These are phyloP conservation scores for Cercospora sp. DNA, from an alignment of 2,329 filamentous ascomycete species.

Conservation along the genomic window DNA sequence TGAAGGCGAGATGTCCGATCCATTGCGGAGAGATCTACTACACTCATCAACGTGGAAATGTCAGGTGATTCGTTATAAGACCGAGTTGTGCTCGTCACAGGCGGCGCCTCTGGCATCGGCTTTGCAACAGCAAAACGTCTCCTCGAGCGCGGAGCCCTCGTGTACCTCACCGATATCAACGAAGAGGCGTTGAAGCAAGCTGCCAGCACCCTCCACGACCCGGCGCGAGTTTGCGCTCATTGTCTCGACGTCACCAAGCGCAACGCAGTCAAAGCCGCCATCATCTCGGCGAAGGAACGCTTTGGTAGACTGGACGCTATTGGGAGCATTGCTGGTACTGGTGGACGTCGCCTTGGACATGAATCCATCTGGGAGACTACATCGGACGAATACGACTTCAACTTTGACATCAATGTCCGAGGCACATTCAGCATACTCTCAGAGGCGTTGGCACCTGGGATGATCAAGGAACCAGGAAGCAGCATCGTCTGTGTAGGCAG, in stretches of 20 bases:
- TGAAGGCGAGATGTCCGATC: neutral
- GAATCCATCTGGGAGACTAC: neutral
- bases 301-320: neutral
- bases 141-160: neutral
- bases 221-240: neutral
- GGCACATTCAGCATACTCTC: neutral
- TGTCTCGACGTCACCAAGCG: neutral
- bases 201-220: neutral
- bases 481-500: neutral
- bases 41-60: no score
- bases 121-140: neutral
- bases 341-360: neutral
- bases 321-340: neutral
- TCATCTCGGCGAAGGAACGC: neutral
- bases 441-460: neutral
- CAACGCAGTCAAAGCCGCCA: neutral
- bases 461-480: neutral
- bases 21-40: no score
- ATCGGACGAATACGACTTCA: neutral
- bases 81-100: neutral
- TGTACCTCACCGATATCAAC: neutral
- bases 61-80: neutral
- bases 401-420: neutral
- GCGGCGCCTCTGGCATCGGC: neutral
- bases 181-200: neutral